These are phyloP conservation scores for Datura wrightii DNA, from an alignment of 257 asterid genomes.

Conservation along the genomic window DNA sequence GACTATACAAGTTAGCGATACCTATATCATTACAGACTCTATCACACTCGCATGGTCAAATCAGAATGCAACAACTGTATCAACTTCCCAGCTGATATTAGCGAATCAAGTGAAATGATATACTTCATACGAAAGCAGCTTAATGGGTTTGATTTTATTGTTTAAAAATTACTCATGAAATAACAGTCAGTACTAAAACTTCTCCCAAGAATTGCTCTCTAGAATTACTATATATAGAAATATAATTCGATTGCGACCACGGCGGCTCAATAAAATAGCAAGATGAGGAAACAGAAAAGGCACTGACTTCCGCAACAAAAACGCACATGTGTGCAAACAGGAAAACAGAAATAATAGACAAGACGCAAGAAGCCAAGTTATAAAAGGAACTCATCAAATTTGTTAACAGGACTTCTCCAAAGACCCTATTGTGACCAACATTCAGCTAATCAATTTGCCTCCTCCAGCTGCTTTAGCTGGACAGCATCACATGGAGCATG, in stretches of 20 bases:
- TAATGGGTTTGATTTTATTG: background rate
- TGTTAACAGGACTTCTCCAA: background rate
- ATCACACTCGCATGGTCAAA: background rate
- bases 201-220: background rate
- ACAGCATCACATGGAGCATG: no score
- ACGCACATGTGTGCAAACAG: background rate
- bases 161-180: background rate
- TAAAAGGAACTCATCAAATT: background rate
- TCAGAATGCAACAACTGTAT: background rate
- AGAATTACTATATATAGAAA: no score
- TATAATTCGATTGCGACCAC: no score
- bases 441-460: background rate
- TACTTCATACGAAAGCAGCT: background rate
- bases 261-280: background rate
- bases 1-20: background rate
- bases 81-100: background rate
- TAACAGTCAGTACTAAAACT: background rate
- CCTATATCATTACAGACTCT: background rate
- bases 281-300: constrained; percentile 16
- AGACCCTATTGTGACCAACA: background rate
- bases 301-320: constrained; percentile 1
- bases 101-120: background rate
- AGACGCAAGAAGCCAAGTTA: background rate
- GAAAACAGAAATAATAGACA: background rate
- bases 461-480: no score